Evolutionary conservation across 257 asterid genomes (phyloP).

Genomic region (Penstemon davidsonii): DNA sequence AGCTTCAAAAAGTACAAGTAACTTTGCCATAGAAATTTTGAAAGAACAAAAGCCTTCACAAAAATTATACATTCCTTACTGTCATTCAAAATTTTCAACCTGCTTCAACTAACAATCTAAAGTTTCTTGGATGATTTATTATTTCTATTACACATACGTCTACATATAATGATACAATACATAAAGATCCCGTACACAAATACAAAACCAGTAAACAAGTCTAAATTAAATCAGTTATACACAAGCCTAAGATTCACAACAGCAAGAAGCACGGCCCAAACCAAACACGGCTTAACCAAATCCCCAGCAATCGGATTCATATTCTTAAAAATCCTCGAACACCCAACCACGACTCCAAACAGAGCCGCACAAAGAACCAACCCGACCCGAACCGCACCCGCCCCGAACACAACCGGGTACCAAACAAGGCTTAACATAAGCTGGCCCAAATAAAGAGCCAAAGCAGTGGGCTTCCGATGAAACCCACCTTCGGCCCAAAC

Average conservation of each 20-base stretch:
- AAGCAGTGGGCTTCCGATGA: slow-evolving; percentile 60
- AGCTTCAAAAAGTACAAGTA: no score
- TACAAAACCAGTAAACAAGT: no score
- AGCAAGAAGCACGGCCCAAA: slow-evolving; percentile 61
- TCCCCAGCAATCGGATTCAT: slow-evolving; percentile 82
- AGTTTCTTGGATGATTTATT: not conserved
- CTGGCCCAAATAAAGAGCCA: slow-evolving; percentile 59
- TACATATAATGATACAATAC: not conserved
- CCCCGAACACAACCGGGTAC: slow-evolving; percentile 81
- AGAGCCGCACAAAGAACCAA: slow-evolving; percentile 56
- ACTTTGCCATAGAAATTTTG: no score
- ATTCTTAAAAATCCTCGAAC: slow-evolving; percentile 46
- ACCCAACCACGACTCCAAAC: slow-evolving; percentile 60
- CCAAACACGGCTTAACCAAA: slow-evolving; percentile 66
- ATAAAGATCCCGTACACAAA: no score
- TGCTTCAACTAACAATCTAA: not conserved
- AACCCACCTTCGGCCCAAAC: slow-evolving; percentile 97
- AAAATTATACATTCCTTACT: no score
- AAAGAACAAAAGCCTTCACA: no score
- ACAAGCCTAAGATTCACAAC: slow-evolving; percentile 59
- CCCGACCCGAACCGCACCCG: slow-evolving; percentile 59
- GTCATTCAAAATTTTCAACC: not conserved
- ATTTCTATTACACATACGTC: not conserved
- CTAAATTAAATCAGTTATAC: slow-evolving; percentile 27
- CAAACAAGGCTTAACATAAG: slow-evolving; percentile 57